phyloP scores from a whole-genome alignment of 1,284 basidiomycete species.

The Flammula alnicola region DNA sequence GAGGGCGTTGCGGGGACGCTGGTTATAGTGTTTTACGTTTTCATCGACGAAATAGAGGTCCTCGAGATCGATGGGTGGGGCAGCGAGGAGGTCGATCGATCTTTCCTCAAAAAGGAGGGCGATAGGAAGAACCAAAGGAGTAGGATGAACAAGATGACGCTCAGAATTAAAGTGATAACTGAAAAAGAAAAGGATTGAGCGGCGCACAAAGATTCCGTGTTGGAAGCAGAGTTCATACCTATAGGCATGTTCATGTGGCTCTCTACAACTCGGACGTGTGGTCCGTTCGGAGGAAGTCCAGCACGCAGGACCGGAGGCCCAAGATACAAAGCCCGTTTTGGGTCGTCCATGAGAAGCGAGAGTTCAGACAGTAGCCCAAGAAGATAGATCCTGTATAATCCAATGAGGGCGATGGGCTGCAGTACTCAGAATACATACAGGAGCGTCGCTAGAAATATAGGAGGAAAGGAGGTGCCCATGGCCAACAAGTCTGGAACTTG shows the following conservation, averaged over 20 bases:
- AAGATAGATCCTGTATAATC: too few species aligned
- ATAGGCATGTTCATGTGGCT: slow-evolving; percentile 1
- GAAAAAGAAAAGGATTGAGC: not conserved
- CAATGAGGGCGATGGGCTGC: too few species aligned
- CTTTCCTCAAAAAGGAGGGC: slow-evolving; percentile 3
- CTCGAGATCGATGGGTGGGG: slow-evolving; percentile 10
- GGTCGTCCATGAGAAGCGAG: too few species aligned
- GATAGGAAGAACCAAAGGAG: slow-evolving; percentile 19
- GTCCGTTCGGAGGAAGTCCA: too few species aligned
- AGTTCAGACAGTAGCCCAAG: too few species aligned
- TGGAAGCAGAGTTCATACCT: not conserved
- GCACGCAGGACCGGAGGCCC: too few species aligned
- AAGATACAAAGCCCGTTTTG: too few species aligned
- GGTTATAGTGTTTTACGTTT: not conserved
- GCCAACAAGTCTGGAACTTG: too few species aligned
- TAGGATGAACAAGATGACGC: slow-evolving; percentile 12
- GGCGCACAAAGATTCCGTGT: not conserved
- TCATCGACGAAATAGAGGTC: slow-evolving; percentile 13
- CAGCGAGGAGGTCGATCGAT: not conserved
- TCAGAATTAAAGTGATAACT: slow-evolving; percentile 18
- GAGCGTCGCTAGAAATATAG: too few species aligned
- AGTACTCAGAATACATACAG: too few species aligned
- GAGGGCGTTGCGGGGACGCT: slow-evolving; percentile 4
- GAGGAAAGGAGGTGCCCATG: too few species aligned
- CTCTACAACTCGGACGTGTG: too few species aligned